These are phyloP conservation scores for Metschnikowia similis DNA, from an alignment of 805 yeast genomes.

Conservation along the genomic window DNA sequence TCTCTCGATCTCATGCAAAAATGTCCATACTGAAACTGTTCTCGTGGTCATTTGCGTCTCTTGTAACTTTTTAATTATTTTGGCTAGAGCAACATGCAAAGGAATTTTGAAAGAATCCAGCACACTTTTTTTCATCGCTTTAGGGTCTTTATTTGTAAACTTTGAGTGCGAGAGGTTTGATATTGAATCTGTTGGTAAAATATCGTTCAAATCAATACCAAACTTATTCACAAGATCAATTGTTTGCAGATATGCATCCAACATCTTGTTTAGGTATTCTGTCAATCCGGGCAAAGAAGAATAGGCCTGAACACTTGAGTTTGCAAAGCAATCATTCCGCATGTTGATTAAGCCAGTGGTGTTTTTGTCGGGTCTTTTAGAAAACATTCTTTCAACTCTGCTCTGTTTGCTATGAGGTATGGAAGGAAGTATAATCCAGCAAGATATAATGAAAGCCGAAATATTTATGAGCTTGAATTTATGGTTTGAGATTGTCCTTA, in stretches of 20 bases:
- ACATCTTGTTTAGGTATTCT: slow-evolving; percentile 47
- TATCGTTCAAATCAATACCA: slow-evolving; percentile 11
- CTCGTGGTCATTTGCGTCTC: slow-evolving; percentile 51
- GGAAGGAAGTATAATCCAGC: slow-evolving; percentile 14
- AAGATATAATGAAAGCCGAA: slow-evolving; percentile 5
- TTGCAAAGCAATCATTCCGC: slow-evolving; percentile 90
- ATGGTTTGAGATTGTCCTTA: neutral
- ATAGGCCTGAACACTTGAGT: slow-evolving; percentile 79
- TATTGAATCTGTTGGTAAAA: slow-evolving; percentile 15
- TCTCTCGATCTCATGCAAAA: slow-evolving; percentile 66
- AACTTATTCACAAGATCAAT: slow-evolving; percentile 13
- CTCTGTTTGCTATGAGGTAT: slow-evolving; percentile 3
- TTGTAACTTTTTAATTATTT: slow-evolving; percentile 53
- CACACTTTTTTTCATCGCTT: slow-evolving; percentile 9
- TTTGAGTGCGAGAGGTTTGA: slow-evolving; percentile 14
- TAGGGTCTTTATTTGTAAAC: slow-evolving; percentile 9
- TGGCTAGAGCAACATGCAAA: slow-evolving; percentile 55
- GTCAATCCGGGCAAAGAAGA: slow-evolving; percentile 58
- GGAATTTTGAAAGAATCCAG: slow-evolving; percentile 36
- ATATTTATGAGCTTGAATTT: neutral
- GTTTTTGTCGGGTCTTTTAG: slow-evolving; percentile 61
- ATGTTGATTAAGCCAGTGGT: slow-evolving; percentile 82
- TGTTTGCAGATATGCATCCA: slow-evolving; percentile 24
- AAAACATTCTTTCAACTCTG: slow-evolving; percentile 27
- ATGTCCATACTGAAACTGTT: slow-evolving; percentile 72